Conservation (phyloP, 805 yeast species). For the Phaffomyces opuntiae region DNA sequence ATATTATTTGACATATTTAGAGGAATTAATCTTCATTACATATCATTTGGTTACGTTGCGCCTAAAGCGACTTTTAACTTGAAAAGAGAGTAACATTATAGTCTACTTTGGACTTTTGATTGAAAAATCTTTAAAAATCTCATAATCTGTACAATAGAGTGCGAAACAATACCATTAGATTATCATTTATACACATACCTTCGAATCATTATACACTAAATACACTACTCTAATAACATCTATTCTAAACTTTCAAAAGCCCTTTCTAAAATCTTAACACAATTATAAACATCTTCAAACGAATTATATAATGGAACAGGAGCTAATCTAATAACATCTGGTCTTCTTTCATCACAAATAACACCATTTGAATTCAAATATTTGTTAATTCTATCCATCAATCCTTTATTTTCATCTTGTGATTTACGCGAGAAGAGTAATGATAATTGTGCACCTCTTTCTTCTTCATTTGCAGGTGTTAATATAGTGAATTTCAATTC, state of each 20-base stretch:
- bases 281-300: constrained; percentile 51
- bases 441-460: constrained; percentile 81
- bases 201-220: neutral
- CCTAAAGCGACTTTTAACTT: too few species aligned
- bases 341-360: constrained; percentile 83
- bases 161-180: too few species aligned
- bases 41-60: too few species aligned
- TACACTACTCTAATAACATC: neutral
- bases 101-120: too few species aligned
- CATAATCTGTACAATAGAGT: too few species aligned
- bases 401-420: constrained; percentile 28
- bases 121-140: too few species aligned
- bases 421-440: constrained; percentile 52
- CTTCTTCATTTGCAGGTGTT: constrained; percentile 53
- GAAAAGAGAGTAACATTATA: too few species aligned
- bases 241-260: constrained; percentile 4
- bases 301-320: constrained; percentile 83
- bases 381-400: constrained; percentile 56
- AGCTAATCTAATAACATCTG: constrained; percentile 84
- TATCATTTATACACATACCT: too few species aligned
- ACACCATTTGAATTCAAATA: constrained; percentile 50
- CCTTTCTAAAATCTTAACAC: constrained; percentile 38
- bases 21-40: too few species aligned
- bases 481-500: constrained; percentile 47
- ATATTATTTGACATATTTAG: too few species aligned